Evolutionary conservation across 2,329 filamentous ascomycete species (phyloP).

Genomic region (Trichoderma sp.): DNA sequence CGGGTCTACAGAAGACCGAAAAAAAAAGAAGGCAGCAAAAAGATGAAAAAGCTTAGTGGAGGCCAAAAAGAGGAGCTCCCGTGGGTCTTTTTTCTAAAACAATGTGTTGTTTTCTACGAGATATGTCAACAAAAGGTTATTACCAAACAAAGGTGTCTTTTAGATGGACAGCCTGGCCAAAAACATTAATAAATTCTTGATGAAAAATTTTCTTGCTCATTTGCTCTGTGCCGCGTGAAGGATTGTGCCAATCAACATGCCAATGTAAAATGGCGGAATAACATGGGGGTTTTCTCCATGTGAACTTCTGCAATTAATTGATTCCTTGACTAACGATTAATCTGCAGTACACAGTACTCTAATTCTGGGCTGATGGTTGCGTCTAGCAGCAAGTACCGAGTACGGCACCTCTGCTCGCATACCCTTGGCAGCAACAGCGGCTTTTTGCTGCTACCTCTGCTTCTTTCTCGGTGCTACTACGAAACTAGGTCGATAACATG

Average conservation of each 20-base stretch:
- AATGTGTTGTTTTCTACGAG: constrained; percentile 13
- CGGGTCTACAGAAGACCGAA: constrained; percentile 14
- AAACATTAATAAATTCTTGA: constrained; percentile 21
- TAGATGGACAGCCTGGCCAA: constrained; percentile 9
- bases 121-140: constrained; percentile 15
- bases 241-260: not conserved
- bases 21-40: constrained; percentile 5
- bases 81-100: constrained; percentile 14
- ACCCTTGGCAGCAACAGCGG: not conserved
- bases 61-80: constrained; percentile 20
- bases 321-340: not conserved
- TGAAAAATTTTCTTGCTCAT: not conserved
- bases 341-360: not conserved
- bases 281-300: not conserved
- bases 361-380: not conserved
- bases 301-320: not conserved
- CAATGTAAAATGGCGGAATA: not conserved
- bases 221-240: not conserved
- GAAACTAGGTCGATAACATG: not conserved
- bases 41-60: constrained; percentile 7
- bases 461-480: not conserved
- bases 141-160: constrained; percentile 12
- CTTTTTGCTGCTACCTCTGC: not conserved
- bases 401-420: not conserved
- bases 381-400: not conserved